These are phyloP conservation scores for Komagataella phaffii DNA, from an alignment of 805 yeast species.

Conservation along the genomic window DNA sequence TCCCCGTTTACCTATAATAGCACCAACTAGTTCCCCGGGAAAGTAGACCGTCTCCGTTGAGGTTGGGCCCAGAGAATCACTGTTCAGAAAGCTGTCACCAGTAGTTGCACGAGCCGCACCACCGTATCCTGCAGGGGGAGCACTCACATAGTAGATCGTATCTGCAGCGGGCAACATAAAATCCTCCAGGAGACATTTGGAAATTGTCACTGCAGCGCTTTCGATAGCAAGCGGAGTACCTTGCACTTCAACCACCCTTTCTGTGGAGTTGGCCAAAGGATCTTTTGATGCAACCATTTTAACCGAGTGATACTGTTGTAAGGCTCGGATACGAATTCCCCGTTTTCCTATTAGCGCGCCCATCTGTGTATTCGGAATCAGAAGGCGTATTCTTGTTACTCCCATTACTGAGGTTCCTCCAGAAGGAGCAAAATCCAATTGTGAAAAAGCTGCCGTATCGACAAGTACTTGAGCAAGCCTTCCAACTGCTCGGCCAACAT, in stretches of 20 bases:
- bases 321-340: slow-evolving; percentile 67
- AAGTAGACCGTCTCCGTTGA: slow-evolving; percentile 35
- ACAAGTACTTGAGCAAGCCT: slow-evolving; percentile 55
- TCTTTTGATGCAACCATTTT: slow-evolving; percentile 84
- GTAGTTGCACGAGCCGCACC: neutral
- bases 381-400: slow-evolving; percentile 26
- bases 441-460: slow-evolving; percentile 34
- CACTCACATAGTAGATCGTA: slow-evolving; percentile 39
- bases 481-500: slow-evolving; percentile 57
- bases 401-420: neutral
- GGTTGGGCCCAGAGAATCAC: slow-evolving; percentile 3
- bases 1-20: slow-evolving; percentile 79
- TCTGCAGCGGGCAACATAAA: slow-evolving; percentile 47
- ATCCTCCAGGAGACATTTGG: slow-evolving; percentile 66
- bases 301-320: slow-evolving; percentile 55
- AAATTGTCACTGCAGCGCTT: slow-evolving; percentile 40
- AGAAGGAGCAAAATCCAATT: slow-evolving; percentile 42
- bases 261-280: slow-evolving; percentile 68
- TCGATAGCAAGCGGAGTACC: slow-evolving; percentile 58
- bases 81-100: neutral
- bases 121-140: slow-evolving; percentile 1
- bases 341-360: slow-evolving; percentile 81
- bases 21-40: slow-evolving; percentile 79
- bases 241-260: slow-evolving; percentile 77
- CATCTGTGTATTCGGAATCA: slow-evolving; percentile 76